Evolutionary conservation across 2,329 filamentous ascomycete genomes (phyloP).

Genomic region (Diaporthe nobilis): DNA sequence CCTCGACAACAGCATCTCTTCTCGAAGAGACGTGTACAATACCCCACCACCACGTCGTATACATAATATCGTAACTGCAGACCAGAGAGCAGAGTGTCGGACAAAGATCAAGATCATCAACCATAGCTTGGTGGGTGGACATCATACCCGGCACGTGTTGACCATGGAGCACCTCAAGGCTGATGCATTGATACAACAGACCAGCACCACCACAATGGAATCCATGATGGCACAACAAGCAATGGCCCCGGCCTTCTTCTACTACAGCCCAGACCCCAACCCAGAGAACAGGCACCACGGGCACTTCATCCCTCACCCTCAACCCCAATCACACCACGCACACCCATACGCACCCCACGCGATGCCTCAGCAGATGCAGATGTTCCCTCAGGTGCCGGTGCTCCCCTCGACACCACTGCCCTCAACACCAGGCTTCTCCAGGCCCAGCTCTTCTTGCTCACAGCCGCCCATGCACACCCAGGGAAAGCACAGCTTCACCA

Average conservation of each 20-base stretch:
- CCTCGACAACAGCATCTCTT: slow-evolving; percentile 45
- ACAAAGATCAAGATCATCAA: slow-evolving; percentile 35
- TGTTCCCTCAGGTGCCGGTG: slow-evolving; percentile 70
- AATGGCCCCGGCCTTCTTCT: slow-evolving; percentile 86
- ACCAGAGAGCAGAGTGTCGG: slow-evolving; percentile 31
- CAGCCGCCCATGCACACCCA: slow-evolving; percentile 64
- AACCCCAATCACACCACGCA: slow-evolving; percentile 68
- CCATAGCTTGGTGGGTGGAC: slow-evolving; percentile 39
- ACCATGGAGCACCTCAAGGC: slow-evolving; percentile 37
- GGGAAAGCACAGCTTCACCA: slow-evolving; percentile 64
- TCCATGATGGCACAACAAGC: slow-evolving; percentile 69
- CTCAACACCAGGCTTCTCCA: slow-evolving; percentile 74
- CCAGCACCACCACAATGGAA: slow-evolving; percentile 70
- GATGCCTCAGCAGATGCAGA: slow-evolving; percentile 62
- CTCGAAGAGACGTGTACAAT: slow-evolving; percentile 49
- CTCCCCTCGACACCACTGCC: slow-evolving; percentile 72
- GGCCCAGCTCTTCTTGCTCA: slow-evolving; percentile 76
- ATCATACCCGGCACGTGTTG: neutral
- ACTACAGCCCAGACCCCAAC: slow-evolving; percentile 85
- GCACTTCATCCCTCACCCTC: slow-evolving; percentile 78
- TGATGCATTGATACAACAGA: slow-evolving; percentile 43
- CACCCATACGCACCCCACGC: slow-evolving; percentile 38
- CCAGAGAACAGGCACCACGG: slow-evolving; percentile 81
- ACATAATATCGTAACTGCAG: slow-evolving; percentile 48
- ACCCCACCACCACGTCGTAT: slow-evolving; percentile 45